Base-by-base conservation (phyloP, 208 protist genomes). In the Balamuthia mandrillaris region DNA sequence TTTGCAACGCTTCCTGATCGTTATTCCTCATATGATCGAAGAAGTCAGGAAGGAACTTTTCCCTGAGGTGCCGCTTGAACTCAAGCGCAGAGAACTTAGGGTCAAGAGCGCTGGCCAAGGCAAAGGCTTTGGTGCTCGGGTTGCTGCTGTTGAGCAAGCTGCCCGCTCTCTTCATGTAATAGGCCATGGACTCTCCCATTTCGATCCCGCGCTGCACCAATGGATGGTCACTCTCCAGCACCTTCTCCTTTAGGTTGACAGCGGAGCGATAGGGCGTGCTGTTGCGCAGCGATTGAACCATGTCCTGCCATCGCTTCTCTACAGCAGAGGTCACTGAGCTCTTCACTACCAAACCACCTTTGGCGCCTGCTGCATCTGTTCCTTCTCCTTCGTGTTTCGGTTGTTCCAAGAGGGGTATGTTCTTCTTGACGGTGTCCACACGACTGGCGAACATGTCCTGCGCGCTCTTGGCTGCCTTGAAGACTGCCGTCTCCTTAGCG, bases 161-260 rank as follows among this genome's bases (percentile, higher is more conserved):
- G n/a, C n/a, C n/a, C n/a, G n/a, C n/a, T n/a, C 52, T 75, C 4
- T 37, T 54, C 7, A 44, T 75, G 42, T 37, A 37, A 44, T 44
- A 44, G 7, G 39, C 18, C 27, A 75, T 18, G n/a, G 21, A 14
- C 21, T 75, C 65, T 18, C 39, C 41, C 31, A 75, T 18, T 37
- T 75, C 65, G 42, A 75, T 37, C 5, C 14, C 42, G 41, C 65
- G 65, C 37, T 75, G 65, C 21, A 75, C 10, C n/a, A 75, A 44
- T 75, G 65, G 65, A 24, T 75, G 21, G 5, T 75, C 65, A 44
- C 65, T 75, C 37, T 75, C 65, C 9, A 75, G 41, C 7, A 75
- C 52, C n/a, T 75, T 75, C 65, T 75, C 65, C 41, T 44, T 37
- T n/a, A 75, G 41, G 24, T 37, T 44, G 0, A 75, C 21, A 7